A percentile compares a stretch with the other conserved stretches of the same genome.
Conservation (phyloP, 225 moss, liverwort and hornwort species). For the Thuidium tamariscinum region DNA sequence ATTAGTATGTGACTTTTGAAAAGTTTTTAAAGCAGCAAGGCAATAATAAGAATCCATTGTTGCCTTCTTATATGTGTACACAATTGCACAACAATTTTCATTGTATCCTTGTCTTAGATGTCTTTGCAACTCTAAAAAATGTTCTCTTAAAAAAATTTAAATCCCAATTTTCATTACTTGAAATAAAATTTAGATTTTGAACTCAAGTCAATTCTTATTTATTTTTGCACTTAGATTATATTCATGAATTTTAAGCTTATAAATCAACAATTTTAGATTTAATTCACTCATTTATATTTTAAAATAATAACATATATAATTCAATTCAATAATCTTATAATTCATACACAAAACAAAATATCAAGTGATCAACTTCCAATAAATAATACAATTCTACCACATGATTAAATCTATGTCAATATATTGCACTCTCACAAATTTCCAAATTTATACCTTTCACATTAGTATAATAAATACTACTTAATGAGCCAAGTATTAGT, state of each 20-base stretch:
- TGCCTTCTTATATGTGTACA: neutral
- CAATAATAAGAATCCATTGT: neutral
- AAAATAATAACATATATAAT: neutral
- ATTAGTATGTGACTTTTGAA: neutral
- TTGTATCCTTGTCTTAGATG: neutral
- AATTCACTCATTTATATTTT: neutral
- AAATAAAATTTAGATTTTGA: neutral
- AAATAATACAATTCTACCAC: neutral
- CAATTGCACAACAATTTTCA: neutral
- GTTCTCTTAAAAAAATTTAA: neutral
- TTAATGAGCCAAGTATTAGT: neutral
- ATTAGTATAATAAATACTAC: accelerated
- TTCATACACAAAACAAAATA: neutral
- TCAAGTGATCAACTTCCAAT: neutral
- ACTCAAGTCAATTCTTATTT: neutral
- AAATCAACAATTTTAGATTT: neutral
- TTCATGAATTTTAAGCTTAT: neutral
- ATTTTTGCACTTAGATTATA: neutral
- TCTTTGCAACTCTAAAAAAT: neutral
- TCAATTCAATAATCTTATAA: neutral
- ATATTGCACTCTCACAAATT: accelerated
- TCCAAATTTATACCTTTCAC: neutral
- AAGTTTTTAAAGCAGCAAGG: neutral
- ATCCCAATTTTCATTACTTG: neutral
- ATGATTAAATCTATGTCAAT: neutral